Percentiles rank a stretch among this genome's conserved stretches.
Evolutionary conservation across 257 asterid genomes (phyloP).

Genomic region (Solanum stenotomum): DNA sequence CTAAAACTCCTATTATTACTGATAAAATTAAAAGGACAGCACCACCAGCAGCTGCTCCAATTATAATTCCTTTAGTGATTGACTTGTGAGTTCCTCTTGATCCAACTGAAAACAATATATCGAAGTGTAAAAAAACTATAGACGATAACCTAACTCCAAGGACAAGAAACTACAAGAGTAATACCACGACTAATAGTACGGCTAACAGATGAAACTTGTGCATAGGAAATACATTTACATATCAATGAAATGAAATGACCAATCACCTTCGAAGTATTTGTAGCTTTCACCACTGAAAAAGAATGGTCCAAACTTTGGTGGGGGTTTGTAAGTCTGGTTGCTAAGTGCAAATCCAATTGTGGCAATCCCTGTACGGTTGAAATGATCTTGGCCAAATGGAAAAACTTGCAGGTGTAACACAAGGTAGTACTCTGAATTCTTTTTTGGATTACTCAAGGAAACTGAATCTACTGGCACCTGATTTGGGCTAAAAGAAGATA

Average conservation of each 20-base stretch:
- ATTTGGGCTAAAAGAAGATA: slow-evolving; percentile 24
- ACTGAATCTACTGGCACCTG: slow-evolving; percentile 63
- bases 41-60: slow-evolving; percentile 66
- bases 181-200: background rate
- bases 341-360: slow-evolving; percentile 52
- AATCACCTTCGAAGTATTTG: slow-evolving; percentile 40
- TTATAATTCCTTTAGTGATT: slow-evolving; percentile 20
- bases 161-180: background rate
- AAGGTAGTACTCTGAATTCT: slow-evolving; percentile 33
- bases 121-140: background rate
- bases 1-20: slow-evolving; percentile 55
- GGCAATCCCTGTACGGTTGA: slow-evolving; percentile 46
- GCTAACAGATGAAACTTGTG: background rate
- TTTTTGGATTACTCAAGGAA: slow-evolving; percentile 43
- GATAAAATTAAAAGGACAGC: slow-evolving; percentile 33
- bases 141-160: background rate
- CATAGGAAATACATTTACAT: background rate
- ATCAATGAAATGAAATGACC: background rate
- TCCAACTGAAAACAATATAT: slow-evolving; percentile 9
- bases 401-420: slow-evolving; percentile 42
- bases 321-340: slow-evolving; percentile 74
- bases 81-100: slow-evolving; percentile 23
- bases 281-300: slow-evolving; percentile 34
- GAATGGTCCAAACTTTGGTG: slow-evolving; percentile 52
- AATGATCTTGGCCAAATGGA: slow-evolving; percentile 48